A percentile compares a stretch with the other conserved stretches of the same genome.
phyloP scores from a whole-genome alignment of 352 stramenopile genomes.

The Phytophthora pseudosyringae region DNA sequence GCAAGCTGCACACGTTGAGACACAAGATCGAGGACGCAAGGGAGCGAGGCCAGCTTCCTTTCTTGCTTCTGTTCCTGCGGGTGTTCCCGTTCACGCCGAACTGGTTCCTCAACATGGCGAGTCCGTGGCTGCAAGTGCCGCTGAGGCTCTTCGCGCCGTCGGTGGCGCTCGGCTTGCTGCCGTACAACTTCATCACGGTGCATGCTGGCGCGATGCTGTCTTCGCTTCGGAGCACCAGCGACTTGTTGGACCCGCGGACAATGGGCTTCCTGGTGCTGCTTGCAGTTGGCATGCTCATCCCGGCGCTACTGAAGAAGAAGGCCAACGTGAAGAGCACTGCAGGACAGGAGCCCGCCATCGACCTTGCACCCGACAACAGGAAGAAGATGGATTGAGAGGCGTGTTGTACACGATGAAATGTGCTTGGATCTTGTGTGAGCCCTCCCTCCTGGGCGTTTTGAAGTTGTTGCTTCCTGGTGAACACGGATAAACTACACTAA shows the following conservation, averaged over 20 bases:
- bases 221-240: conserved; percentile 65
- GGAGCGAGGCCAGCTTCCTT: conserved; percentile 55
- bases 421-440: background rate
- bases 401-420: conserved; percentile 12
- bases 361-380: conserved; percentile 5
- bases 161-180: conserved; percentile 73
- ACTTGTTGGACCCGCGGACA: conserved; percentile 66
- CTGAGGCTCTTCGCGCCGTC: conserved; percentile 68
- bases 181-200: conserved; percentile 87
- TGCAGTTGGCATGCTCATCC: conserved; percentile 71
- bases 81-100: conserved; percentile 88
- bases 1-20: conserved; percentile 61
- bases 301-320: conserved; percentile 64
- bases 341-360: background rate
- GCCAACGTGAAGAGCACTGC: conserved; percentile 9
- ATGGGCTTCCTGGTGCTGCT: conserved; percentile 67
- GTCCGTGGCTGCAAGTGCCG: conserved; percentile 79
- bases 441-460: background rate
- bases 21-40: conserved; percentile 61
- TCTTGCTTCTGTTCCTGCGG: conserved; percentile 75
- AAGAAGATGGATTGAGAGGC: conserved; percentile 34
- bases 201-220: conserved; percentile 80
- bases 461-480: background rate
- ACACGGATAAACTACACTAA: conserved; percentile 6
- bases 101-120: conserved; percentile 86